These are phyloP conservation scores for Coccomyxa sp. DNA, from an alignment of 139 green algal species.

Conservation along the genomic window DNA sequence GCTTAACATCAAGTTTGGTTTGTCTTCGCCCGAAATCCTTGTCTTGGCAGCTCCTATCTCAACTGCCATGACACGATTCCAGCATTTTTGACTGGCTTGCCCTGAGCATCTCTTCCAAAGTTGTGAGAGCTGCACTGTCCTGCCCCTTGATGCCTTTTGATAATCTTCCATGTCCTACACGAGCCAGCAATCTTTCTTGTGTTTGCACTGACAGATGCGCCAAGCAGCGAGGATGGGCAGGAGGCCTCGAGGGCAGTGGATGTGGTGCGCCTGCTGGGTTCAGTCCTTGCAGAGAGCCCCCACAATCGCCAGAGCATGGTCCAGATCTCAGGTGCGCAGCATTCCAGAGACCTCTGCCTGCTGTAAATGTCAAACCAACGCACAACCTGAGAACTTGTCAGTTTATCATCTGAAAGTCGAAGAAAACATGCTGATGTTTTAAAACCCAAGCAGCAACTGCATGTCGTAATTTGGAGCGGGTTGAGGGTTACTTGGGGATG, in stretches of 20 bases:
- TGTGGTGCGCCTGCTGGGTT: constrained; percentile 22
- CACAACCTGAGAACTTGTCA: too few relatives aligned
- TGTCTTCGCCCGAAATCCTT: background rate
- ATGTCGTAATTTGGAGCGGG: too few relatives aligned
- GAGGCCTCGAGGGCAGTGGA: constrained; percentile 12
- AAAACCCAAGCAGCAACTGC: too few relatives aligned
- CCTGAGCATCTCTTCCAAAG: too few relatives aligned
- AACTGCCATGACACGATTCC: background rate
- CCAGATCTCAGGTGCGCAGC: constrained; percentile 17
- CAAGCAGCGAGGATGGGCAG: background rate
- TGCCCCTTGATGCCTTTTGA: too few relatives aligned
- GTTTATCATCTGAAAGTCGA: too few relatives aligned
- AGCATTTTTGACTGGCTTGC: too few relatives aligned
- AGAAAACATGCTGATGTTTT: too few relatives aligned
- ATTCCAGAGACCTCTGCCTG: background rate
- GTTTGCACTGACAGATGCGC: background rate
- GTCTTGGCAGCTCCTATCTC: background rate
- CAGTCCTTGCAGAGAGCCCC: constrained; percentile 31
- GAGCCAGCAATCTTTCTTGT: too few relatives aligned
- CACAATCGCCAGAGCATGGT: constrained; percentile 33
- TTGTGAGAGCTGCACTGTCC: too few relatives aligned
- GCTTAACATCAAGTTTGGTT: background rate
- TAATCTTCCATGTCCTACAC: too few relatives aligned
- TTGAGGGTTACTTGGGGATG: background rate
- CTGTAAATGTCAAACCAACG: too few relatives aligned